These are phyloP conservation scores for Plasmodium gaboni DNA, from an alignment of 169 alveolate genomes.

Conservation along the genomic window DNA sequence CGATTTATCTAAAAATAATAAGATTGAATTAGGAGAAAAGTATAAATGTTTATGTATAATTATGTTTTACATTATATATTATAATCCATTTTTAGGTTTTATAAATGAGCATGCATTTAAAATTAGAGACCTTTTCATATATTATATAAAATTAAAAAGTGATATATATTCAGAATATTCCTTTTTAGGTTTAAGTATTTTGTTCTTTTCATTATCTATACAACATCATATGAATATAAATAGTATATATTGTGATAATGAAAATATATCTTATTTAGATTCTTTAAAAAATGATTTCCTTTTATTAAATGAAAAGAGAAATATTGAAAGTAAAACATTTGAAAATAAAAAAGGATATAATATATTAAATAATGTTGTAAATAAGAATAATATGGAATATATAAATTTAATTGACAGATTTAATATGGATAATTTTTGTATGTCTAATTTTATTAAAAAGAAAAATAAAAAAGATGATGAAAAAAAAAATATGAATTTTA, in stretches of 20 bases:
- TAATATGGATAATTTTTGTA: not conserved
- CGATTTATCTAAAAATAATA: not conserved
- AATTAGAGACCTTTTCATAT: conserved; percentile 19
- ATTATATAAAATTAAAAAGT: conserved; percentile 22
- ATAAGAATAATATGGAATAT: not conserved
- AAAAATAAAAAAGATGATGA: not conserved
- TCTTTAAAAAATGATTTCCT: not conserved
- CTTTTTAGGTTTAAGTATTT: conserved; percentile 46
- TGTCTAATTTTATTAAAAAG: not conserved
- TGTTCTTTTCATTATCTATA: conserved; percentile 52
- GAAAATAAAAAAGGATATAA: too few relatives aligned
- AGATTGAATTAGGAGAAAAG: not conserved
- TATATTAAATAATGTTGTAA: not conserved
- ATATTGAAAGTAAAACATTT: not conserved
- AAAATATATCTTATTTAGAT: not conserved
- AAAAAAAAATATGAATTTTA: conserved; percentile 16
- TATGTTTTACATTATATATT: conserved; percentile 49
- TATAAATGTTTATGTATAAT: conserved; percentile 49
- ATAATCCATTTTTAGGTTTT: conserved; percentile 64
- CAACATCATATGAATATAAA: conserved; percentile 31
- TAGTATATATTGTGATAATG: not conserved
- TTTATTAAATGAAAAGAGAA: not conserved
- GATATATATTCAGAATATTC: conserved; percentile 65
- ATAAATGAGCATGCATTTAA: conserved; percentile 1
- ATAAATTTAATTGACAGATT: not conserved